Evolutionary conservation across 164 flowering plant species (phyloP).

Genomic region (Protea cynaroides): DNA sequence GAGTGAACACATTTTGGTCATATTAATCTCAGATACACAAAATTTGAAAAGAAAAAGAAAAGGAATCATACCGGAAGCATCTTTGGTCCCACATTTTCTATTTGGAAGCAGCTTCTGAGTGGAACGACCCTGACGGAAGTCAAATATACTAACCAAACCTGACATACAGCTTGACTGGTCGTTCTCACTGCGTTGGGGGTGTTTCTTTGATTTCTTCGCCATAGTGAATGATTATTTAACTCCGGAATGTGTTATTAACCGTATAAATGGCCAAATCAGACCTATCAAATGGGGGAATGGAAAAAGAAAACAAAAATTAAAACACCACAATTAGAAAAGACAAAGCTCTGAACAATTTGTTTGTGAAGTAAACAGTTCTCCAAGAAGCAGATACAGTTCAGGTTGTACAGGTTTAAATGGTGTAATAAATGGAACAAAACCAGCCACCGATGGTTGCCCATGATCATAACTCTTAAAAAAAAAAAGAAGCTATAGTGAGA

Average conservation of each 20-base stretch:
- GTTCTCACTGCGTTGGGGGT: slow-evolving; percentile 31
- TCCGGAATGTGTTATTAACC: not conserved
- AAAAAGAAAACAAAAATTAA: not conserved
- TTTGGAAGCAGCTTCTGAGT: slow-evolving; percentile 54
- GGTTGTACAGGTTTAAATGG: not conserved
- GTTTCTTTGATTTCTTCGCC: slow-evolving; percentile 56
- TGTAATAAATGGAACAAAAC: too few relatives aligned
- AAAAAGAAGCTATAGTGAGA: too few relatives aligned
- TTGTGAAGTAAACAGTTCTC: not conserved
- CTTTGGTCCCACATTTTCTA: slow-evolving; percentile 32
- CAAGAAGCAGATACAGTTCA: not conserved
- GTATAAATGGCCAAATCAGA: slow-evolving; percentile 8
- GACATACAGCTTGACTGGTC: slow-evolving; percentile 68
- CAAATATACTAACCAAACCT: slow-evolving; percentile 68
- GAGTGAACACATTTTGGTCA: too few relatives aligned
- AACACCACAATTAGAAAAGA: slow-evolving; percentile 4
- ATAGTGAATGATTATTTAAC: slow-evolving; percentile 24
- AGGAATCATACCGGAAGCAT: slow-evolving; percentile 36
- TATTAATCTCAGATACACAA: too few relatives aligned
- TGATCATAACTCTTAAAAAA: too few relatives aligned
- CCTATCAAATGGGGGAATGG: not conserved
- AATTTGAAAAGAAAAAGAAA: too few relatives aligned
- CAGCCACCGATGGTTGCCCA: too few relatives aligned
- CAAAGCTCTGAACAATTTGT: not conserved
- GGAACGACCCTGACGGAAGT: slow-evolving; percentile 59